Percentiles rank a stretch among this genome's conserved stretches.
Evolutionary conservation across 305 asterid genomes (phyloP).

Genomic region (Rubia tinctorum): DNA sequence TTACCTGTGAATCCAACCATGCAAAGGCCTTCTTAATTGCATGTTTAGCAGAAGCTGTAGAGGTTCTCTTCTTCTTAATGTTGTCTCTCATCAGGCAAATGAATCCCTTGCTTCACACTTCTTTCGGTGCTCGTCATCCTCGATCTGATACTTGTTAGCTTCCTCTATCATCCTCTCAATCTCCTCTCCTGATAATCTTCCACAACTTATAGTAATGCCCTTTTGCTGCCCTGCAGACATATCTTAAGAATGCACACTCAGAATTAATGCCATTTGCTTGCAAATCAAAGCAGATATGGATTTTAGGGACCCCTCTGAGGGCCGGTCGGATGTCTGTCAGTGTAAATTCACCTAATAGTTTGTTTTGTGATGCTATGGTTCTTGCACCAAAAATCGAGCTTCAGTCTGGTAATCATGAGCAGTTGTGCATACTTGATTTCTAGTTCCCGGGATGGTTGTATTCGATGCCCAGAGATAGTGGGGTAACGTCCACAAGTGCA

Average conservation of each 20-base stretch:
- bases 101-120: not conserved
- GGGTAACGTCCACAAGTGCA: not conserved
- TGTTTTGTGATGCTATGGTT: not conserved
- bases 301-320: not conserved
- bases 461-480: not conserved
- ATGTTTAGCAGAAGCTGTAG: no score
- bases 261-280: not conserved
- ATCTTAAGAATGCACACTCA: not conserved
- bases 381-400: not conserved
- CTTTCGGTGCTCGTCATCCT: not conserved
- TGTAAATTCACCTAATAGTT: not conserved
- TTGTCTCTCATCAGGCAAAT: not conserved
- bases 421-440: not conserved
- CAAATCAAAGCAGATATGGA: not conserved
- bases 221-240: not conserved
- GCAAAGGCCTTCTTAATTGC: not conserved
- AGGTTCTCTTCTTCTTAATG: not conserved
- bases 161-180: not conserved
- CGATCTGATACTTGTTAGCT: not conserved
- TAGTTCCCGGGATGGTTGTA: not conserved
- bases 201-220: not conserved
- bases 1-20: conserved; percentile 1
- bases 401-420: not conserved
- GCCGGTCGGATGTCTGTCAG: not conserved
- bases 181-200: not conserved